Evolutionary conservation across 257 asterid genomes (phyloP).

Genomic region (Rehmannia glutinosa): DNA sequence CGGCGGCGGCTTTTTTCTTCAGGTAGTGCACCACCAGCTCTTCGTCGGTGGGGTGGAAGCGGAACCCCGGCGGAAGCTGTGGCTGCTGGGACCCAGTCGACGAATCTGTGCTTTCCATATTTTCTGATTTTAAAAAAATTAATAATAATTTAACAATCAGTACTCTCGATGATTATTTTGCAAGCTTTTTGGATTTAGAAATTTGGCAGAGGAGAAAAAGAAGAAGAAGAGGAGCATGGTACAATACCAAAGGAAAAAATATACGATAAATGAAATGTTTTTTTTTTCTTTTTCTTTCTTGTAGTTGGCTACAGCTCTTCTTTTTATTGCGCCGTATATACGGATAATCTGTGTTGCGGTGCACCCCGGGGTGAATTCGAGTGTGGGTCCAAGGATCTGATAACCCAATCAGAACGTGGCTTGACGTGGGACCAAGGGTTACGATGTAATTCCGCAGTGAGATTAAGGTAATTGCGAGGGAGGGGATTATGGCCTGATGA

Average conservation of each 20-base stretch:
- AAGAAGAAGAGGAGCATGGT: slow-evolving; percentile 20
- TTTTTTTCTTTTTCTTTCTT: not conserved
- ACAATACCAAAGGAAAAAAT: not conserved
- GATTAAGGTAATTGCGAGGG: not conserved
- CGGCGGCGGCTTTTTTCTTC: slow-evolving; percentile 43
- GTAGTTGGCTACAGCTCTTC: slow-evolving; percentile 24
- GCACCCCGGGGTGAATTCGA: not conserved
- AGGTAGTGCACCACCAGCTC: slow-evolving; percentile 64
- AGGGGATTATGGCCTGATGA: slow-evolving; percentile 29
- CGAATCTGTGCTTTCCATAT: slow-evolving; percentile 54
- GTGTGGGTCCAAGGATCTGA: not conserved
- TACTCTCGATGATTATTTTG: not conserved
- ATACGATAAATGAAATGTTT: slow-evolving; percentile 23
- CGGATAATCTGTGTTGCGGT: slow-evolving; percentile 13
- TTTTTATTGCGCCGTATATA: slow-evolving; percentile 36
- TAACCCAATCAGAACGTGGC: not conserved
- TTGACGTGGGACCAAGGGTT: not conserved
- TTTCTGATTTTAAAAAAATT: not conserved
- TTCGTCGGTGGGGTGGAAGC: slow-evolving; percentile 70
- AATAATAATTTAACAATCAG: not conserved
- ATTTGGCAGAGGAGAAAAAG: slow-evolving; percentile 19
- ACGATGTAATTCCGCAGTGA: not conserved
- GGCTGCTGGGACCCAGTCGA: slow-evolving; percentile 48
- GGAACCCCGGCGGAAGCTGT: slow-evolving; percentile 68
- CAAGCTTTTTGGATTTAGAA: slow-evolving; percentile 1